Base-by-base conservation (phyloP, 306 rosid genomes). In the Prunus davidiana region DNA sequence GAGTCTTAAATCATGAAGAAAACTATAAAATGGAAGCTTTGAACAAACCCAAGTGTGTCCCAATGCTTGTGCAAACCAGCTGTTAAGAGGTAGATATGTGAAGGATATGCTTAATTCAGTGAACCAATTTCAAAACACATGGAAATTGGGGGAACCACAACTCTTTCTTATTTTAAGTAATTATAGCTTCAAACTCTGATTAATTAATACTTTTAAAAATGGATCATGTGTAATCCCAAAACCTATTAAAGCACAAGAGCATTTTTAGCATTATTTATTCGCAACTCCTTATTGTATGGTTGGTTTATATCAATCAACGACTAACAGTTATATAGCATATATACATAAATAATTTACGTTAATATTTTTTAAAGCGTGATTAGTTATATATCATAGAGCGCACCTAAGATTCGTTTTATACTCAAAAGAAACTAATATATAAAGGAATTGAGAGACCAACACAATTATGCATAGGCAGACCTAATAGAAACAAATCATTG, bases 1-100 rank as follows among this genome's bases (percentile, higher is more conserved):
- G 24, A 12, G 18, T 24, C 51, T 15, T 7, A 50, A 27, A 28
- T 32, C 22, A 32, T 50, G 27, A 24, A 9, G 15, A 64, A 72
- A 57, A 60, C 61, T 38, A 20, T 1, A 51, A 72, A 72, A 41
- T 49, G 20, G 54, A 72, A 55, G 43, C 76, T 9, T 72, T 34
- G 45, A 71, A 71, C 65, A 55, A 54, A 34, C 6, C 64, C 34
- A 20, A 12, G 52, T 41, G 30, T 66, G 52, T 66, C 30, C 50
- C 71, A 19, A 41, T n/a, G 69, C 25, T 46, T 69, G 41, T 41
- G 80, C 7, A 76, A 57, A 46, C 69, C 68, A 60, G 64, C 71
- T 50, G 25, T 49, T 63, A 3, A 9, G 47, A 28, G 24, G 66
- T 12, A 20, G 60, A 7, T 49, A 4, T 8, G 20, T 20, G 55